Evolutionary conservation across 768 basidiomycete genomes (phyloP).

Genomic region (Kwoniella pini): DNA sequence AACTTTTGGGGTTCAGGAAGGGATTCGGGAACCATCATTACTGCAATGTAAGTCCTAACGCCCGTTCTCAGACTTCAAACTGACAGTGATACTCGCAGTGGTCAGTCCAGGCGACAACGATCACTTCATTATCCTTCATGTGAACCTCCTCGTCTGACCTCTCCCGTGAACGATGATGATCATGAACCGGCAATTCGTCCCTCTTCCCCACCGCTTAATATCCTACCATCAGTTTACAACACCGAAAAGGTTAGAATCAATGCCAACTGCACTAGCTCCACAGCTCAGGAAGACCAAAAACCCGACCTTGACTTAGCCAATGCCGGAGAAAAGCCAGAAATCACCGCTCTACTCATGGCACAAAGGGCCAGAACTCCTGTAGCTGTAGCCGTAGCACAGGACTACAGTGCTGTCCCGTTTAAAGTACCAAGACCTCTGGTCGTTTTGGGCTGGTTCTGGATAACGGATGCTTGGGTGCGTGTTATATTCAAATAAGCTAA

Average conservation of each 20-base stretch:
- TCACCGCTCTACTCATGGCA: constrained; percentile 39
- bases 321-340: constrained; percentile 29
- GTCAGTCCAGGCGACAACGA: constrained; percentile 11
- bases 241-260: too few relatives aligned
- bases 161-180: too few relatives aligned
- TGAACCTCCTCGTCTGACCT: too few relatives aligned
- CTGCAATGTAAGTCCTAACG: constrained; percentile 38
- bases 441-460: constrained; percentile 52
- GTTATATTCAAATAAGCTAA: too few relatives aligned
- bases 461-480: constrained; percentile 49
- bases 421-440: constrained; percentile 40
- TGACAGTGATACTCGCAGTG: not conserved
- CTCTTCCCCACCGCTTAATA: constrained; percentile 11
- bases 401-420: constrained; percentile 43
- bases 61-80: too few relatives aligned
- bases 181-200: too few relatives aligned
- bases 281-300: constrained; percentile 1
- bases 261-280: not conserved
- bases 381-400: constrained; percentile 44
- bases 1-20: constrained; percentile 39
- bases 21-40: constrained; percentile 35
- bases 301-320: not conserved
- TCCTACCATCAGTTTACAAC: constrained; percentile 2
- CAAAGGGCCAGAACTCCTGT: constrained; percentile 43
- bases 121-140: too few relatives aligned